Base-by-base conservation (phyloP, 257 asterid genomes). In the Nicotiana tabacum region DNA sequence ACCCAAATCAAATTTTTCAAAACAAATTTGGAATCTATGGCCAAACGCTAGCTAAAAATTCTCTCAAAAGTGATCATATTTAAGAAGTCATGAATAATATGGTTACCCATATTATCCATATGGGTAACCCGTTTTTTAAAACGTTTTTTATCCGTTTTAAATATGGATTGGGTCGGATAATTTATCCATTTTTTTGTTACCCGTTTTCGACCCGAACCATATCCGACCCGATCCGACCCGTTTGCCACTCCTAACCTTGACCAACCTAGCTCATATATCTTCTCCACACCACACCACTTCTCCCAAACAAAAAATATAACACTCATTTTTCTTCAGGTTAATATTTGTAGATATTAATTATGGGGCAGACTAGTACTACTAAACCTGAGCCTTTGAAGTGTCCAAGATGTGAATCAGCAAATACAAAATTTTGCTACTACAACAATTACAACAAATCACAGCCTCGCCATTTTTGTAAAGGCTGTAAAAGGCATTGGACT, bases 401-500 rank as follows among this genome's bases (percentile, higher is more conserved):
- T 66, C 98, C 98, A 2, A 83, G 98, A 70, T 94, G 98, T 78
- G 85, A 74, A 3, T 92, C 97, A 0, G 74, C 86, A 0, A 88
- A 91, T 9, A 92, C 96, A 1, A 94, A 94, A 80, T 94, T 94
- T 77, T 94, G 98, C 60, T 94, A 92, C 88, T 94, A 88, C 90
- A 94, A 93, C 84, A 93, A 93, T 29, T 91, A 93, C 82, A 93
- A 90, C 64, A 87, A 88, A 37, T 88, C 94, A 12, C 98, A 94
- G 84, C 97, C 97, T 12, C 91, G 98, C 35, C 89, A 94, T 86
- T 90, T 89, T 46, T 94, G 98, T 82, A 94, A 90, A 85, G 86
- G 89, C 2, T 94, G 98, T 84, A 90, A 90, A 82, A 85, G 97
- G 84, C 93, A 92, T 89, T 92, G 97, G 98, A 94, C 98, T 16